A percentile compares a stretch with the other conserved stretches of the same genome.
Evolutionary conservation across 371 early-diverging fungal genomes (phyloP).

Genomic region (Dichotomocladium elegans): DNA sequence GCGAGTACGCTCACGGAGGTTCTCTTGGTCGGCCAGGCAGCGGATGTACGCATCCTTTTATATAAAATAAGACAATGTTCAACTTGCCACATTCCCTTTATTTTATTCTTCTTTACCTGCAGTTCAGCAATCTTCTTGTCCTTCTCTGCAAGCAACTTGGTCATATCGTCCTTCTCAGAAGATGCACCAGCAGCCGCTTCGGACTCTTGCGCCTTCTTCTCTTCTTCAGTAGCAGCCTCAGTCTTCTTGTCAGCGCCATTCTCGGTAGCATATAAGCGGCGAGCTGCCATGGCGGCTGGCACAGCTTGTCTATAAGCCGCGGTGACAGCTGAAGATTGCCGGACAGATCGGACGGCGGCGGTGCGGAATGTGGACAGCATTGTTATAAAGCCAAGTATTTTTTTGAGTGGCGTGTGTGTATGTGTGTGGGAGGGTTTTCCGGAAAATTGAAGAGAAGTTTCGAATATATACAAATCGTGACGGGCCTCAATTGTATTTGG

Average conservation of each 20-base stretch:
- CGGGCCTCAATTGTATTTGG: too few relatives aligned
- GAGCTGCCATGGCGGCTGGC: constrained; percentile 2
- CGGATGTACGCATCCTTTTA: constrained; percentile 75
- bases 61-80: not conserved
- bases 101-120: constrained; percentile 51
- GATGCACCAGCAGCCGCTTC: constrained; percentile 16
- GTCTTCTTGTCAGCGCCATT: constrained; percentile 15
- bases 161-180: constrained; percentile 19
- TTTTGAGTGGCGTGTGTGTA: too few relatives aligned
- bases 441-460: too few relatives aligned
- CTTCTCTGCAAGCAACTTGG: constrained; percentile 60
- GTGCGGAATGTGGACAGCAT: constrained; percentile 16
- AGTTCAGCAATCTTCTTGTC: constrained; percentile 79
- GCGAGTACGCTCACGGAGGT: constrained; percentile 86
- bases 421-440: too few relatives aligned
- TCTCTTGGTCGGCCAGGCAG: constrained; percentile 94
- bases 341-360: constrained; percentile 20
- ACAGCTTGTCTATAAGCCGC: not conserved
- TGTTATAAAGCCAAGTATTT: too few relatives aligned
- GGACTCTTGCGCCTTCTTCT: constrained; percentile 17
- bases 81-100: not conserved
- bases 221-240: constrained; percentile 7
- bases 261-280: constrained; percentile 31
- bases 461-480: too few relatives aligned
- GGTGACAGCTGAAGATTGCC: constrained; percentile 7